Evolutionary conservation across 78 protist genomes (phyloP).

Genomic region (Dictyostelium citrinum): DNA sequence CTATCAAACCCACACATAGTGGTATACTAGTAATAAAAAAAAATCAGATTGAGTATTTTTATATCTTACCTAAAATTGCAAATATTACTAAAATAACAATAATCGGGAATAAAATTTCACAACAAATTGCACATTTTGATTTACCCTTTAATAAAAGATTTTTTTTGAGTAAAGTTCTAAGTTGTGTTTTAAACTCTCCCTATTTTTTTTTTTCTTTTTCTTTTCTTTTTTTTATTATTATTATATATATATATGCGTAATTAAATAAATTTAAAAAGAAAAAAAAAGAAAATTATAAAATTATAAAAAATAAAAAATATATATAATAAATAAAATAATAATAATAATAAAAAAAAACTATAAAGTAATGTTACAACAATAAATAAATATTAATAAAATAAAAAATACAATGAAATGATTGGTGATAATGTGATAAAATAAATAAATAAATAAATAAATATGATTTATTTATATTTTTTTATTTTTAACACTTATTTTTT

Average conservation of each 20-base stretch:
- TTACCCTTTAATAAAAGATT: slow-evolving; percentile 39
- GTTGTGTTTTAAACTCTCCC: slow-evolving; percentile 26
- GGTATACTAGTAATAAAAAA: no score
- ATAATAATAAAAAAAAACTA: no score
- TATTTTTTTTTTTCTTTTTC: background rate
- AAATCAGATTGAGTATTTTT: background rate
- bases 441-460: no score
- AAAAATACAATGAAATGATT: no score
- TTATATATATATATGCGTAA: background rate
- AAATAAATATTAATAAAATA: no score
- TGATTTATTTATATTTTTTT: no score
- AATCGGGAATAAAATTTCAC: slow-evolving; percentile 53
- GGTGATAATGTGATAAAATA: no score
- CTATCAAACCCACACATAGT: no score
- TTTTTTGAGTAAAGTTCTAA: slow-evolving; percentile 10
- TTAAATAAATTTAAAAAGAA: background rate
- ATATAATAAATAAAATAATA: no score
- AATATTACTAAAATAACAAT: slow-evolving; percentile 14
- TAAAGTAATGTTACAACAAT: no score
- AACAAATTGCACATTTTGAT: slow-evolving; percentile 17
- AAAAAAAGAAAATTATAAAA: background rate
- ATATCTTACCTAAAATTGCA: background rate
- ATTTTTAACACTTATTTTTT: no score
- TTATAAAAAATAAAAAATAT: background rate
- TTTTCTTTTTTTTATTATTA: no score